A percentile compares a stretch with the other conserved stretches of the same genome.
phyloP scores from a whole-genome alignment of 2,329 filamentous ascomycete genomes.

The Aspergillus sp. region DNA sequence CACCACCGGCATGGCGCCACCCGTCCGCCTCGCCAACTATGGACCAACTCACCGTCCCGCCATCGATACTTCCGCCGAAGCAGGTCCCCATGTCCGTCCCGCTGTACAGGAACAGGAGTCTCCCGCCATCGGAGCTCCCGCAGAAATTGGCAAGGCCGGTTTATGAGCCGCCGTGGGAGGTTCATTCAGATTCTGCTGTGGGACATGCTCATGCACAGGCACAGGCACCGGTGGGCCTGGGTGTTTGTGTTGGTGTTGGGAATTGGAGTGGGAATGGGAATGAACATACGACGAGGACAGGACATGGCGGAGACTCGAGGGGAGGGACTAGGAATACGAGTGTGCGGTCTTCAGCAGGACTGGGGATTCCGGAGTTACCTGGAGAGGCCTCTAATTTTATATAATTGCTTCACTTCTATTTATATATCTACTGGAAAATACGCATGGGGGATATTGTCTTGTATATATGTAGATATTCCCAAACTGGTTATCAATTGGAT shows the following conservation, averaged over 20 bases:
- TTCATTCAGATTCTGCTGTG: background rate
- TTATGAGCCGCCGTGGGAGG: background rate
- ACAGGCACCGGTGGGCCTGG: background rate
- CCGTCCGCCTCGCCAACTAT: background rate
- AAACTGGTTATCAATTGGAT: background rate
- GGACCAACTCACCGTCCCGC: background rate
- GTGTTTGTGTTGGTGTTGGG: background rate
- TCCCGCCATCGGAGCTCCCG: background rate
- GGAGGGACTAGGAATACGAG: background rate
- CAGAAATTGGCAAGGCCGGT: background rate
- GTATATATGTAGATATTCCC: background rate
- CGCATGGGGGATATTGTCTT: background rate
- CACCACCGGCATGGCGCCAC: background rate
- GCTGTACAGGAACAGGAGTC: too few relatives aligned
- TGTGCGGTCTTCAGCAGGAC: background rate
- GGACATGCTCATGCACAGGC: too few relatives aligned
- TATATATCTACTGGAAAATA: background rate
- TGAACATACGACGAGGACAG: background rate
- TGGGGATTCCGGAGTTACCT: conserved; percentile 3
- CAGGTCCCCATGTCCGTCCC: background rate
- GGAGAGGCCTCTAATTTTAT: background rate
- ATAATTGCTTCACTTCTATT: background rate
- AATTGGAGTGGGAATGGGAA: background rate
- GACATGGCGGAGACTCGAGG: background rate
- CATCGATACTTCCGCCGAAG: background rate